Evolutionary conservation across 2,329 filamentous ascomycete species (phyloP).

Genomic region (Phaeosphaeriaceae sp.): DNA sequence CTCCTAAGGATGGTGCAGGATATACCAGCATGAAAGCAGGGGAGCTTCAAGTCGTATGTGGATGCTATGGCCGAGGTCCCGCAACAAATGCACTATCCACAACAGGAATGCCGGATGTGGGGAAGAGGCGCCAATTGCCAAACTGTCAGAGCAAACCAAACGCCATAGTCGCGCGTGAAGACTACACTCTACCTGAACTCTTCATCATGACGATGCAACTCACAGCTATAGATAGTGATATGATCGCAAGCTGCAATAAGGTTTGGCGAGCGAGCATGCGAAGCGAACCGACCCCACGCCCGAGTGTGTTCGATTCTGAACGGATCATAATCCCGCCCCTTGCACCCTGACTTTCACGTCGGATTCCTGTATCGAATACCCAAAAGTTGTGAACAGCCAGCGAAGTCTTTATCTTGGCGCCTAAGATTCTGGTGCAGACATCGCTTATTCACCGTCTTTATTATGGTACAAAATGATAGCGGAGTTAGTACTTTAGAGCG

Average conservation of each 20-base stretch:
- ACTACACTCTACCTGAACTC: no score
- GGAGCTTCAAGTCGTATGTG: background rate
- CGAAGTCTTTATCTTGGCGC: no score
- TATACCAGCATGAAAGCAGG: background rate
- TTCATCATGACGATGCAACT: no score
- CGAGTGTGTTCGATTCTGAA: slow-evolving; percentile 14
- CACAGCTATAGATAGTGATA: no score
- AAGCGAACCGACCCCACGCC: slow-evolving; percentile 20
- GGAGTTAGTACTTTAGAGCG: slow-evolving; percentile 30
- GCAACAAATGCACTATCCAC: slow-evolving; percentile 1
- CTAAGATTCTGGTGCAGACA: slow-evolving; percentile 29
- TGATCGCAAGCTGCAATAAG: no score
- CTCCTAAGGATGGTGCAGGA: background rate
- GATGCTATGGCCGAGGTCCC: slow-evolving; percentile 11
- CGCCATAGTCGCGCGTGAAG: no score
- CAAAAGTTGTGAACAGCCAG: slow-evolving; percentile 28
- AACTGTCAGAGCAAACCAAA: background rate
- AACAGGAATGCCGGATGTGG: slow-evolving; percentile 64
- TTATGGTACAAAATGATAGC: slow-evolving; percentile 40
- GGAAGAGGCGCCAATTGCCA: slow-evolving; percentile 10
- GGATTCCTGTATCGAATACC: slow-evolving; percentile 24
- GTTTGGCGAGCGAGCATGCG: no score
- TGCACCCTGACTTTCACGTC: slow-evolving; percentile 31
- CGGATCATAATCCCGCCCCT: slow-evolving; percentile 33
- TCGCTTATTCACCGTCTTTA: slow-evolving; percentile 36